Base-by-base conservation (phyloP, 2,329 filamentous ascomycete species). In the Cladosporium sp. region DNA sequence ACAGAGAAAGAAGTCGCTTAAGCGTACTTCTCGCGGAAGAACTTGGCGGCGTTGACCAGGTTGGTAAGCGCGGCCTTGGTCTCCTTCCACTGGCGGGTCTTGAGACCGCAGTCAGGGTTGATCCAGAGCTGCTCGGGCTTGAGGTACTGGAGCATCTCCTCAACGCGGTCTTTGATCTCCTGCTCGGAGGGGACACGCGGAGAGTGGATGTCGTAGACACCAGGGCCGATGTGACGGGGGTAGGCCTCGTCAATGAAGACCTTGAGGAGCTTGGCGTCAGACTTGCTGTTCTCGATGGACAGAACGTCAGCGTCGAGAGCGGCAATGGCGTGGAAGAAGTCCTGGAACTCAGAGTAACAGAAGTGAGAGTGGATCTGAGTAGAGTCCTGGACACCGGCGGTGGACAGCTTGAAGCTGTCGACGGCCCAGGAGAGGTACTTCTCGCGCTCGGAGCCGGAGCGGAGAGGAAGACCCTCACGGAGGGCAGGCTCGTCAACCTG, bases 271-370 rank as follows among this genome's bases (percentile, higher is more conserved):
- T 98, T 98, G 71, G 93, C 93, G 69, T 98, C 93, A 66, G 89
- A 95, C 87, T 98, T 98, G 87, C 88, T 95, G 89, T 98, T 98
- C 86, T 98, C 93, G 66, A 98, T 98, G 70, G 89, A 95, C 68
- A 98, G 85, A 59, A 98, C 93, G 76, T 98, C 93, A 59, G 93
- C 92, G 72, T 98, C 93, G 61, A 98, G 86, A 57, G 93, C 92
- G 61, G 93, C 89, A 66, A 98, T 98, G 77, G 93, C 93, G 78
- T 97, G 89, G 90, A 98, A 98, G 84, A 98, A 98, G 82, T 98
- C 93, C 80, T 98, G 93, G 89, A 98, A 98, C 83, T 98, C 93
- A 49, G 93, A 97, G 86, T 98, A 98, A 77, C 93, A 98, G 88
- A 98, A 98, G 82, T 98, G 93, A 60, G 91, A 96, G 86, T 98